Percentiles rank a stretch among this genome's conserved stretches.
Conservation (phyloP, 2,329 filamentous ascomycete species). For the Tolypocladium paradoxum region DNA sequence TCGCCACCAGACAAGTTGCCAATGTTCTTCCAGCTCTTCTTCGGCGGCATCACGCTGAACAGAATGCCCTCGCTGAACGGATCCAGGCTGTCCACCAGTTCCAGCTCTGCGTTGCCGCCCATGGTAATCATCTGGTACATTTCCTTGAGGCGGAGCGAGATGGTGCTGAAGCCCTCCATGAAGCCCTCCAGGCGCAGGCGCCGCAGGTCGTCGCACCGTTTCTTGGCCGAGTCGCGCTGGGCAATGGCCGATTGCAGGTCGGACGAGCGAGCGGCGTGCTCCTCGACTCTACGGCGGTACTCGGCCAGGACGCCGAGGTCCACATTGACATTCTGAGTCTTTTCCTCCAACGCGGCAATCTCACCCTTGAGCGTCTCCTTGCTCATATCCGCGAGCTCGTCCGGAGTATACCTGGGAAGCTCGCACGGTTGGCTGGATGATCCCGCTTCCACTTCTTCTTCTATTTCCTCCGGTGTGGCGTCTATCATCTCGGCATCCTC, state of each 20-base stretch:
- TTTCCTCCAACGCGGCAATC: conserved; percentile 52
- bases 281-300: conserved; percentile 76
- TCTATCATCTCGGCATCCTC: conserved; percentile 13
- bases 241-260: conserved; percentile 72
- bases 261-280: conserved; percentile 69
- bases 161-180: conserved; percentile 94
- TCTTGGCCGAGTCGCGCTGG: conserved; percentile 78
- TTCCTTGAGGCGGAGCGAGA: conserved; percentile 90
- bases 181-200: conserved; percentile 87
- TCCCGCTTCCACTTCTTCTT: conserved; percentile 14
- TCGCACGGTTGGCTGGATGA: conserved; percentile 34
- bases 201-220: conserved; percentile 83
- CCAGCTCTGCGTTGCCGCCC: conserved; percentile 95
- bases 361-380: conserved; percentile 51
- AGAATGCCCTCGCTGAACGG: conserved; percentile 95
- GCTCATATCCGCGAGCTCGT: conserved; percentile 57
- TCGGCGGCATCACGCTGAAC: conserved; percentile 97
- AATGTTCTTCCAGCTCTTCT: conserved; percentile 99
- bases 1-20: conserved; percentile 91
- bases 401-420: conserved; percentile 67
- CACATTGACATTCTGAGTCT: conserved; percentile 75
- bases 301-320: conserved; percentile 83
- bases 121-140: conserved; percentile 99
- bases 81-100: conserved; percentile 90
- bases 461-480: conserved; percentile 10